phyloP scores from a whole-genome alignment of 164 flowering plant species.

The Aristolochia fimbriata region DNA sequence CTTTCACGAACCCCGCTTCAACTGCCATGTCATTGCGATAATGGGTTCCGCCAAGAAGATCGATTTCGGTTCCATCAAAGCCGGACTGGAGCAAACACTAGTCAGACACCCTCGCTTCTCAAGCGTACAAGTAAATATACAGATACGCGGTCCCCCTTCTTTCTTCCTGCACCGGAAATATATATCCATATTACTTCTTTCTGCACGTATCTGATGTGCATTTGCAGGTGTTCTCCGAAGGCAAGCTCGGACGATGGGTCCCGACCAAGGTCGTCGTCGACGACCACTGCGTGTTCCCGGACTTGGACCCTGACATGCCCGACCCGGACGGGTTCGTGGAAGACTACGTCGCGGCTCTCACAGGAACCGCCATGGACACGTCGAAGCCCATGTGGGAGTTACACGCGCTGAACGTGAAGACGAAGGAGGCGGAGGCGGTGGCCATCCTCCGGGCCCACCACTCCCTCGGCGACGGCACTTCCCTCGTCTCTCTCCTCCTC shows the following conservation, averaged over 20 bases:
- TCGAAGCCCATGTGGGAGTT: slow-evolving; percentile 63
- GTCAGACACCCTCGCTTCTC: slow-evolving; percentile 41
- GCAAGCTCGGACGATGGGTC: slow-evolving; percentile 27
- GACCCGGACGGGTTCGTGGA: slow-evolving; percentile 40
- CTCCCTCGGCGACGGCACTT: slow-evolving; percentile 65
- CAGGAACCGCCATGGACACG: slow-evolving; percentile 27
- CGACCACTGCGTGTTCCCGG: slow-evolving; percentile 35
- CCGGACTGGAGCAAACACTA: slow-evolving; percentile 18
- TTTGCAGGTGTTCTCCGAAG: slow-evolving; percentile 28
- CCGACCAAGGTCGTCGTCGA: slow-evolving; percentile 33
- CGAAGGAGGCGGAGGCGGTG: slow-evolving; percentile 32
- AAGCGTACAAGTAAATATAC: slow-evolving; percentile 29
- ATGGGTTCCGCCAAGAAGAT: slow-evolving; percentile 33
- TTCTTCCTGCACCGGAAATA: no score
- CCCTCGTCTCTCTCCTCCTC: slow-evolving; percentile 47
- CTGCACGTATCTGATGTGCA: background rate
- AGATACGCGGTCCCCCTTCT: no score
- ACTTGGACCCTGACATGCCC: slow-evolving; percentile 18
- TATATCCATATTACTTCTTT: background rate
- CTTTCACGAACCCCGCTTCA: slow-evolving; percentile 34
- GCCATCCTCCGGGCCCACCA: slow-evolving; percentile 50
- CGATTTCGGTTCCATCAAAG: slow-evolving; percentile 14
- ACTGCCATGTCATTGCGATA: slow-evolving; percentile 28
- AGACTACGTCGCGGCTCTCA: slow-evolving; percentile 33
- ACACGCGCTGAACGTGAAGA: slow-evolving; percentile 47